Conservation (phyloP, 2,329 filamentous ascomycete genomes). For the Cyphellophora attinorum region DNA sequence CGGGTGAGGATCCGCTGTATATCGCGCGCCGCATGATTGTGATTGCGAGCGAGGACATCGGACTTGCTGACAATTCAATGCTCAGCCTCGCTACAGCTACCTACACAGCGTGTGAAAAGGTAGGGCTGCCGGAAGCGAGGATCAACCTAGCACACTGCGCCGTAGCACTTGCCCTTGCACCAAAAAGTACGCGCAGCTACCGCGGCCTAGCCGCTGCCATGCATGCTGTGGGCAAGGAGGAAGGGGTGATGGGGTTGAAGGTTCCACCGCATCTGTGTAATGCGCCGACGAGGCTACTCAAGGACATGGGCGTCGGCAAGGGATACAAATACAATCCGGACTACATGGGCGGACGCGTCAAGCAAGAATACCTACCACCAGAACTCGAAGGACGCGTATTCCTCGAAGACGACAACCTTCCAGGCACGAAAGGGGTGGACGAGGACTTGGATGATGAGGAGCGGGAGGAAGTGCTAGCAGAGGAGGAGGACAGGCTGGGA, state of each 20-base stretch:
- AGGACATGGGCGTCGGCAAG: conserved; percentile 78
- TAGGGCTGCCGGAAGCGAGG: conserved; percentile 88
- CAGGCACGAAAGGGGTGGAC: conserved; percentile 72
- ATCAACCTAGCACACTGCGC: conserved; percentile 85
- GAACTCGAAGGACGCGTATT: conserved; percentile 62
- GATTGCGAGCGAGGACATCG: conserved; percentile 88
- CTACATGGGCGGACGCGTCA: conserved; percentile 70
- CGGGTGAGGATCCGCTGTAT: conserved; percentile 86
- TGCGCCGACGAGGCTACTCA: conserved; percentile 86
- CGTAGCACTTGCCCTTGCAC: conserved; percentile 68
- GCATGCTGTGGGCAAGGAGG: conserved; percentile 62
- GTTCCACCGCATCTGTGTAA: conserved; percentile 85
- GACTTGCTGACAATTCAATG: conserved; percentile 76
- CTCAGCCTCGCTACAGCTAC: conserved; percentile 75
- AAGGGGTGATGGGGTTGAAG: conserved; percentile 69
- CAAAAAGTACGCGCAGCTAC: conserved; percentile 83
- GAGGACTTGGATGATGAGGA: conserved; percentile 5
- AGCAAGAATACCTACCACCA: conserved; percentile 84
- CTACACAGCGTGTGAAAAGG: conserved; percentile 80
- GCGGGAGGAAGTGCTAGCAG: background rate
- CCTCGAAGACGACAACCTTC: conserved; percentile 68
- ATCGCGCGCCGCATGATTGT: conserved; percentile 89
- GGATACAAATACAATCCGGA: conserved; percentile 97
- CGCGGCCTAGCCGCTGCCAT: conserved; percentile 72
- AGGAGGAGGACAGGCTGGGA: too few relatives aligned